phyloP scores from a whole-genome alignment of 2,329 filamentous ascomycete genomes.

The Penicillium expansum region DNA sequence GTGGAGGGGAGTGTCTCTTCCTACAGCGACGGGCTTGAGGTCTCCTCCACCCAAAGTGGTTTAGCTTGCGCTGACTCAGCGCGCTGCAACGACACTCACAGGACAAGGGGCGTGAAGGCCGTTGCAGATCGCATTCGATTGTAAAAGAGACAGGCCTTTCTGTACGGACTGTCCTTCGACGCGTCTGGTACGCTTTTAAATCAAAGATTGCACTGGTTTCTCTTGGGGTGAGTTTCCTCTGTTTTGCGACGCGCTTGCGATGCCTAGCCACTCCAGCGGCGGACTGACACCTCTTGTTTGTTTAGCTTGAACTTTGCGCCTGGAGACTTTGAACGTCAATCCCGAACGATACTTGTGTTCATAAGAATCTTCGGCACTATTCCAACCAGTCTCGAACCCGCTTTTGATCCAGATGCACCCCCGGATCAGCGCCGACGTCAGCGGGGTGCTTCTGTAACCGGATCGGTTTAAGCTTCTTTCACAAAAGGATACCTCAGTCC shows the following conservation, averaged over 20 bases:
- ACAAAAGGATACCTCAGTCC: constrained; percentile 9
- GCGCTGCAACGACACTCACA: constrained; percentile 35
- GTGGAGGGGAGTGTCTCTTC: constrained; percentile 14
- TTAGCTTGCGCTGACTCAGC: constrained; percentile 40
- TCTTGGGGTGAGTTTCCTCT: constrained; percentile 15
- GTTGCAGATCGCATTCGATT: constrained; percentile 33
- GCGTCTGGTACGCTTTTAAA: constrained; percentile 27
- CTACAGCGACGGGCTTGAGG: constrained; percentile 23
- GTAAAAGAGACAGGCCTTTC: constrained; percentile 22
- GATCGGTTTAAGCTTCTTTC: constrained; percentile 23
- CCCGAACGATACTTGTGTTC: background rate
- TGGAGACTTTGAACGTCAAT: constrained; percentile 4
- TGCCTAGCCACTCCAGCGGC: constrained; percentile 10
- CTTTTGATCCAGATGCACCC: constrained; percentile 23
- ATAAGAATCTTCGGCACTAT: background rate
- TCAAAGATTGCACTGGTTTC: background rate
- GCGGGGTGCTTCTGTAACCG: constrained; percentile 32
- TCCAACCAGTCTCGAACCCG: background rate
- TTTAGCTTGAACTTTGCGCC: constrained; percentile 20
- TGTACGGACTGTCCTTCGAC: constrained; percentile 22
- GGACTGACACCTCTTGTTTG: constrained; percentile 18
- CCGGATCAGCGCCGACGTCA: constrained; percentile 25
- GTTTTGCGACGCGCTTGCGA: constrained; percentile 21
- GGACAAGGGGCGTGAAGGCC: constrained; percentile 32
- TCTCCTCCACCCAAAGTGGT: constrained; percentile 31